Evolutionary conservation across 441 rosid species (phyloP).

Genomic region (Aquilaria agallochum): DNA sequence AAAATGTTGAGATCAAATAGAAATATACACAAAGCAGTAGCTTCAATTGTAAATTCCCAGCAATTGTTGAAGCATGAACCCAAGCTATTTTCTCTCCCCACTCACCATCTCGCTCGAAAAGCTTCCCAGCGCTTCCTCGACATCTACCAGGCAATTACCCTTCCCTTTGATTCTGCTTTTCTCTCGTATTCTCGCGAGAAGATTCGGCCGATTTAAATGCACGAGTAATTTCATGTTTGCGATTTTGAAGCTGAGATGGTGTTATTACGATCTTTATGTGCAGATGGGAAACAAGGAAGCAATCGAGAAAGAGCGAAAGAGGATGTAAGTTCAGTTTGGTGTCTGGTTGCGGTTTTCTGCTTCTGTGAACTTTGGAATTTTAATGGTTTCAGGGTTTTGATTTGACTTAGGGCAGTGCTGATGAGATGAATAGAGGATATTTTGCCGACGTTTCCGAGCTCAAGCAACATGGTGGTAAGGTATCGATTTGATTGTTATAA

Average conservation of each 20-base stretch:
- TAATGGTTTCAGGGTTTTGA: slow-evolving; percentile 14
- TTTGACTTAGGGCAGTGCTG: slow-evolving; percentile 78
- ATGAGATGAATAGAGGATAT: slow-evolving; percentile 91
- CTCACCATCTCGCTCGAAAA: slow-evolving; percentile 32
- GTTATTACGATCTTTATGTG: background rate
- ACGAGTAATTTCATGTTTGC: background rate
- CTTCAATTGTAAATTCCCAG: slow-evolving; percentile 28
- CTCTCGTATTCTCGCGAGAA: background rate
- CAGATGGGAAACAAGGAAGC: slow-evolving; percentile 74
- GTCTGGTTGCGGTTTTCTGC: background rate
- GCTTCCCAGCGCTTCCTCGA: slow-evolving; percentile 70
- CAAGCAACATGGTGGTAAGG: slow-evolving; percentile 90
- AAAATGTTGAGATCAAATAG: slow-evolving; percentile 46
- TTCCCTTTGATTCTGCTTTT: background rate
- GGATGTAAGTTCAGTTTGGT: slow-evolving; percentile 54
- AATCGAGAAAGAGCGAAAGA: slow-evolving; percentile 73
- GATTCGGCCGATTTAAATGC: too few relatives aligned
- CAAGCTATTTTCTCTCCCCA: slow-evolving; percentile 32
- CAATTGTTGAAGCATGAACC: slow-evolving; percentile 15
- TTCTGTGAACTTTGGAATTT: slow-evolving; percentile 9
- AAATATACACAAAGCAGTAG: slow-evolving; percentile 18
- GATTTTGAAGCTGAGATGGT: slow-evolving; percentile 4
- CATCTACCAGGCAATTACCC: slow-evolving; percentile 45
- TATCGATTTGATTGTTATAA: slow-evolving; percentile 16
- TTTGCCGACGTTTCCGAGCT: slow-evolving; percentile 72